Conservation (phyloP, 2,329 filamentous ascomycete genomes). For the Aspergillus novofumigatus region DNA sequence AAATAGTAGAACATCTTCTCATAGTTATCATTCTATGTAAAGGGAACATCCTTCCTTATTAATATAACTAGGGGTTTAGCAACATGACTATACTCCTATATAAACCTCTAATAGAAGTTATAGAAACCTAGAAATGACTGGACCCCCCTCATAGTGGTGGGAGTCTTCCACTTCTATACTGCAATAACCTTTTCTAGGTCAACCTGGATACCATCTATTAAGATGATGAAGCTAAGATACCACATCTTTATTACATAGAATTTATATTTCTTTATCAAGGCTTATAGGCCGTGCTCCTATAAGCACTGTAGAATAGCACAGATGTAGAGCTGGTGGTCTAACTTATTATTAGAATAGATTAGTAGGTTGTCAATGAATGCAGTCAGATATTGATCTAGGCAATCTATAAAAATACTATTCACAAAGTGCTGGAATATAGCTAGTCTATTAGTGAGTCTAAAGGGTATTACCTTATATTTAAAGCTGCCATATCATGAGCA, state of each 20-base stretch:
- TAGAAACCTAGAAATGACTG: neutral
- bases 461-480: neutral
- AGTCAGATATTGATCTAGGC: too few species aligned
- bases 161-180: neutral
- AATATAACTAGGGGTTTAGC: neutral
- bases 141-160: neutral
- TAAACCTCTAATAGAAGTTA: neutral
- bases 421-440: neutral
- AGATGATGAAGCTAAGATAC: neutral
- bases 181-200: neutral
- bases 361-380: too few species aligned
- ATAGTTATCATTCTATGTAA: neutral
- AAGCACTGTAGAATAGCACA: neutral
- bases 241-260: neutral
- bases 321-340: neutral
- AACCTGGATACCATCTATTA: neutral
- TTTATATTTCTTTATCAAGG: neutral
- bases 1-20: neutral
- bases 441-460: neutral
- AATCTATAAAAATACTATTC: neutral
- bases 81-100: neutral
- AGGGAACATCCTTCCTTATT: neutral
- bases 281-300: neutral
- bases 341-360: neutral
- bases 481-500: neutral